A percentile compares a stretch with the other conserved stretches of the same genome.
Conservation (phyloP, 805 yeast species). For the Zygoascus biomembranicola region DNA sequence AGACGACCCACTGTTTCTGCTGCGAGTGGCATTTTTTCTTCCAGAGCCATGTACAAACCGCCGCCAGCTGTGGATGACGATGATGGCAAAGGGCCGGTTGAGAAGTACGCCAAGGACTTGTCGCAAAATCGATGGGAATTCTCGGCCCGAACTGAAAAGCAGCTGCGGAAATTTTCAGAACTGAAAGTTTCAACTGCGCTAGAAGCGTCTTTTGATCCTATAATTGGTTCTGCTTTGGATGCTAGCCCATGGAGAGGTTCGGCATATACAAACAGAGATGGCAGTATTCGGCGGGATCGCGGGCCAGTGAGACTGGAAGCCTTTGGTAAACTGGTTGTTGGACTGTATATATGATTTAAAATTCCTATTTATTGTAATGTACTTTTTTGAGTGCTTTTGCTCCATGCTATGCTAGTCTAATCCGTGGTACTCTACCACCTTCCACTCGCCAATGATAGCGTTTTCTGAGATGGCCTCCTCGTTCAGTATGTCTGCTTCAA, state of each 20-base stretch:
- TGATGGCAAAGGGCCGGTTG: neutral
- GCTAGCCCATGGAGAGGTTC: too few relatives aligned
- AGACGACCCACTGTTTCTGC: neutral
- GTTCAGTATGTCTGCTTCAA: neutral
- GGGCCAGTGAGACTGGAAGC: too few relatives aligned
- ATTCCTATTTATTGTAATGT: too few relatives aligned
- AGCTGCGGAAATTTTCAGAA: neutral
- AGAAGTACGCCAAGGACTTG: neutral
- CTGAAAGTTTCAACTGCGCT: neutral
- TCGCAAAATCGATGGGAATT: neutral
- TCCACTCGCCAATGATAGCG: neutral
- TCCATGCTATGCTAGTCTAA: too few relatives aligned
- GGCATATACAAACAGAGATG: too few relatives aligned
- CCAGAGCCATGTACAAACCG: neutral
- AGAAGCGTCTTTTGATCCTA: neutral
- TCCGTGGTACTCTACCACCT: neutral
- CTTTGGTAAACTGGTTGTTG: too few relatives aligned
- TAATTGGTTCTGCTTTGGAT: too few relatives aligned
- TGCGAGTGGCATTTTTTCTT: neutral
- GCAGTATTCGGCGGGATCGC: too few relatives aligned
- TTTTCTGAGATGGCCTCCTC: neutral
- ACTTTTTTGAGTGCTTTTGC: too few relatives aligned
- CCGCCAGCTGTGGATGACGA: neutral
- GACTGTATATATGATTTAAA: too few relatives aligned
- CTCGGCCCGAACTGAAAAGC: neutral